Evolutionary conservation across 257 asterid genomes (phyloP).

Genomic region (Capsicum chinense): DNA sequence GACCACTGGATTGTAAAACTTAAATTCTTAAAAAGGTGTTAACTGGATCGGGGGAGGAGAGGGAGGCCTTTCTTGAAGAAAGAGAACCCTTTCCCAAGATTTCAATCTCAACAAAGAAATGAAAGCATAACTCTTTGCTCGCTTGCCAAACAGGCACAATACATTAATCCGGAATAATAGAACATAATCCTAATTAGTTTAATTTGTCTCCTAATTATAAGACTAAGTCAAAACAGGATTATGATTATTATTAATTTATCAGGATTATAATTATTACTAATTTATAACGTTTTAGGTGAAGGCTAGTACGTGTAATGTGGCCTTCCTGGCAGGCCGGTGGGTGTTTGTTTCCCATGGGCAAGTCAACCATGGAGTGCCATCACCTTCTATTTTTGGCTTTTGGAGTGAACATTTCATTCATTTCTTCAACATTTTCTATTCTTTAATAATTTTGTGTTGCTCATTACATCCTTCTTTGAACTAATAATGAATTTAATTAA

Average conservation of each 20-base stretch:
- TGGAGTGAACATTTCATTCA: background rate
- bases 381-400: slow-evolving; percentile 24
- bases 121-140: too few relatives aligned
- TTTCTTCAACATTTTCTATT: background rate
- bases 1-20: too few relatives aligned
- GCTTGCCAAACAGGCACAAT: background rate
- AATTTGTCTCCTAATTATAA: background rate
- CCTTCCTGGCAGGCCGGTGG: slow-evolving; percentile 4
- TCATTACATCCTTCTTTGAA: background rate
- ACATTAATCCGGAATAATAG: background rate
- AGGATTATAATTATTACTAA: background rate
- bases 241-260: background rate
- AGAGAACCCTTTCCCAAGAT: too few relatives aligned
- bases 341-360: background rate
- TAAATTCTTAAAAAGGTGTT: background rate
- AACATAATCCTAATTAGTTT: too few relatives aligned
- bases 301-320: slow-evolving; percentile 8
- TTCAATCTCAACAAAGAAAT: too few relatives aligned
- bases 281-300: slow-evolving; percentile 18
- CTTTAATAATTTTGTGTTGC: background rate
- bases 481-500: background rate
- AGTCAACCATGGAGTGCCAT: slow-evolving; percentile 28
- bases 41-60: background rate
- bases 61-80: too few relatives aligned
- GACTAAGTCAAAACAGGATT: background rate